These are phyloP conservation scores for Vitis rotundifolia DNA, from an alignment of 164 flowering plant genomes.

Conservation along the genomic window DNA sequence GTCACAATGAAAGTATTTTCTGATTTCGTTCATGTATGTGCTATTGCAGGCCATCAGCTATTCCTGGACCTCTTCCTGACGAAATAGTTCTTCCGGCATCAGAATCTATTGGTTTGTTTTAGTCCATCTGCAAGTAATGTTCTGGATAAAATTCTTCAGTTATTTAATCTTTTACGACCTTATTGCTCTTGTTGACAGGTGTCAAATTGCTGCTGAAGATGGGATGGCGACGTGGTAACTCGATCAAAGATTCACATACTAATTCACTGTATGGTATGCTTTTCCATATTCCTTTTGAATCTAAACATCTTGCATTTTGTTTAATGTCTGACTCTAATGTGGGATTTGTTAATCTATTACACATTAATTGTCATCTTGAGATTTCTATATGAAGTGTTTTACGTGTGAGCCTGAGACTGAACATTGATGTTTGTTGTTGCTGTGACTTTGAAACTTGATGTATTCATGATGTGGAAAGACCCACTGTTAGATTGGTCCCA, in stretches of 20 bases:
- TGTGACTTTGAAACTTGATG: too few species aligned
- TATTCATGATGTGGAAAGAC: too few species aligned
- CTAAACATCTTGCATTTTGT: neutral
- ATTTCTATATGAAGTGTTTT: too few species aligned
- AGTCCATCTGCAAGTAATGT: constrained; percentile 1
- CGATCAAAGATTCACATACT: constrained; percentile 62
- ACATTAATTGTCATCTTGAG: too few species aligned
- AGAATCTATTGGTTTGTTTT: constrained; percentile 75
- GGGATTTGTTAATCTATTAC: too few species aligned
- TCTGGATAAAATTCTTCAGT: neutral
- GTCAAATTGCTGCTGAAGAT: constrained; percentile 78
- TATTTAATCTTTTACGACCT: neutral
- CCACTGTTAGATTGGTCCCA: too few species aligned
- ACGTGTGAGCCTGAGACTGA: too few species aligned
- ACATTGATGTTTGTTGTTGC: too few species aligned
- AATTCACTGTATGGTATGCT: constrained; percentile 61
- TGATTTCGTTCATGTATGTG: neutral
- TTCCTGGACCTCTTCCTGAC: constrained; percentile 96
- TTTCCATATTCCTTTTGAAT: neutral
- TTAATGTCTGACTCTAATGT: neutral
- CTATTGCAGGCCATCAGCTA: constrained; percentile 74
- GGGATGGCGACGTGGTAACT: constrained; percentile 96
- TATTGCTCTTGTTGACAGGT: constrained; percentile 46
- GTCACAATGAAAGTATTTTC: neutral
- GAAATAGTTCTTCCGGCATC: constrained; percentile 77